These are phyloP conservation scores for Nannochloropsis salina DNA, from an alignment of 108 stramenopile genomes.

Conservation along the genomic window DNA sequence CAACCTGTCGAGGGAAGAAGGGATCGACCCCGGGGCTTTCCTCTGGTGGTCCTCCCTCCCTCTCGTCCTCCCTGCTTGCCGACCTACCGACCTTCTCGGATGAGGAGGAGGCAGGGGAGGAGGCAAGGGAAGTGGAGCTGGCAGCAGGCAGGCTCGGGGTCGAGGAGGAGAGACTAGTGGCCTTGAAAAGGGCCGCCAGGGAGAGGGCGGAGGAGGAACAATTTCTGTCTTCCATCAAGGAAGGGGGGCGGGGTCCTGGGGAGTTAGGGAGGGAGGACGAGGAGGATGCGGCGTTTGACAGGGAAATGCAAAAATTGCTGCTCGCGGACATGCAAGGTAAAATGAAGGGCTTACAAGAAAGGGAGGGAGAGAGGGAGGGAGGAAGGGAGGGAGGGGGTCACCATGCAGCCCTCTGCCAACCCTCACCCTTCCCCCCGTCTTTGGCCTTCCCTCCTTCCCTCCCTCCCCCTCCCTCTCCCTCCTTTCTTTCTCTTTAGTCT, in stretches of 20 bases:
- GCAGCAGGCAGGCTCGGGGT: not conserved
- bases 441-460: not conserved
- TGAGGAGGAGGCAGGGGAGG: not conserved
- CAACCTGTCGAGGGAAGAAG: no score
- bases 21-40: not conserved
- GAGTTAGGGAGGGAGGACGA: not conserved
- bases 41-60: not conserved
- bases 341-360: not conserved
- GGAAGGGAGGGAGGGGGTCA: not conserved
- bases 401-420: not conserved
- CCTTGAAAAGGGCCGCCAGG: not conserved
- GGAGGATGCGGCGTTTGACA: not conserved
- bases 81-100: not conserved
- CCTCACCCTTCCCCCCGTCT: not conserved
- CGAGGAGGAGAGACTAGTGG: not conserved
- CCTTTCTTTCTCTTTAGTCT: not conserved
- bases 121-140: not conserved
- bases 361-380: not conserved
- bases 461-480: not conserved
- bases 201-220: not conserved
- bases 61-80: constrained; percentile 1
- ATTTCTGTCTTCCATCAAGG: not conserved
- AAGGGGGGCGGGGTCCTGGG: no score
- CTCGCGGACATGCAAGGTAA: not conserved
- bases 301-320: no score